phyloP scores from a whole-genome alignment of 2,329 filamentous ascomycete genomes.

The Alternaria longipes region DNA sequence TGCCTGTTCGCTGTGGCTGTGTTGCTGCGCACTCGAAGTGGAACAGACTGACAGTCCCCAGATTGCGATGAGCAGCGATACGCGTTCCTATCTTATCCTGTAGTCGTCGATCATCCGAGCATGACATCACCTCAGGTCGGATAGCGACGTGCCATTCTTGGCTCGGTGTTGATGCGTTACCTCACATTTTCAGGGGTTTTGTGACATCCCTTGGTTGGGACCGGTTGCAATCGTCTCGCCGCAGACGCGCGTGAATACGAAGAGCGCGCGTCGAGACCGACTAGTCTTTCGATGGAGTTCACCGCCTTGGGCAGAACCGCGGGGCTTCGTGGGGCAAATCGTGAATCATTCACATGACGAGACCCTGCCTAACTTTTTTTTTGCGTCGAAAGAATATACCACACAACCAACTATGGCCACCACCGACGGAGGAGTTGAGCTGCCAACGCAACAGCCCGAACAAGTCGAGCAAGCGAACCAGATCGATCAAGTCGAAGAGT shows the following conservation, averaged over 20 bases:
- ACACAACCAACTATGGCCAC: slow-evolving; percentile 25
- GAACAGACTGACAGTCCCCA: slow-evolving; percentile 13
- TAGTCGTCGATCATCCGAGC: slow-evolving; percentile 19
- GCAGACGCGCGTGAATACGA: background rate
- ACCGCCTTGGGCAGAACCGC: slow-evolving; percentile 15
- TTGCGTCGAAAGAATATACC: background rate
- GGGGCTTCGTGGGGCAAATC: background rate
- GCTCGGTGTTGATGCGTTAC: background rate
- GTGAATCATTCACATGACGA: slow-evolving; percentile 7
- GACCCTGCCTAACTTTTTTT: background rate
- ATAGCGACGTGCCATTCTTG: background rate
- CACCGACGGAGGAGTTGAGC: slow-evolving; percentile 15
- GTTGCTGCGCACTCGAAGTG: slow-evolving; percentile 4
- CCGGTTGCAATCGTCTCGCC: background rate
- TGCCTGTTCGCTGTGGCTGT: slow-evolving; percentile 8
- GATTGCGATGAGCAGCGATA: slow-evolving; percentile 33
- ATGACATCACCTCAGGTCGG: slow-evolving; percentile 27
- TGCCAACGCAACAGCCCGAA: slow-evolving; percentile 16
- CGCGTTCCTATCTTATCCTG: slow-evolving; percentile 22
- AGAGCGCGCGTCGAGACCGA: background rate
- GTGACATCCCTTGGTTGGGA: slow-evolving; percentile 26
- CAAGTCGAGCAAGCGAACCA: slow-evolving; percentile 12
- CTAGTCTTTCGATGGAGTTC: background rate
- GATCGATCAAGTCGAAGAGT: slow-evolving; percentile 15
- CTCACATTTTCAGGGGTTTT: background rate